Evolutionary conservation across 2,329 filamentous ascomycete genomes (phyloP), one percentile per base, ranked within the genome.

Genomic region (Aspergillus pseudoglaucus): DNA sequence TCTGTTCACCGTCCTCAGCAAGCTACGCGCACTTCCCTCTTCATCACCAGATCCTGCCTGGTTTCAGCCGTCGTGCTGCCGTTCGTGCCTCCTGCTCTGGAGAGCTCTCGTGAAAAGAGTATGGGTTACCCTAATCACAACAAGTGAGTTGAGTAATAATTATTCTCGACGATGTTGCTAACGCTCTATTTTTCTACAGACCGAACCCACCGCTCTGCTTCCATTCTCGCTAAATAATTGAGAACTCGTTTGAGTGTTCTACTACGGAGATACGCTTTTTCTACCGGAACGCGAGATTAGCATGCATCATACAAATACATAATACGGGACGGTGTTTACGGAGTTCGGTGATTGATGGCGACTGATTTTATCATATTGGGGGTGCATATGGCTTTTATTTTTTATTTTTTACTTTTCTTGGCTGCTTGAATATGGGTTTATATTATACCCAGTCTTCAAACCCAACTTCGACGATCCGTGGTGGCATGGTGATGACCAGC

Each of bases 31-130:
- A 60, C 63, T 42, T 63, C 69, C 38, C 69, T 69, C 32, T 66
- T 70, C 39, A 54, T 73, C 25, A 64, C 70, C 41, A 63, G 61
- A 45, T 69, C 69, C 12, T 71, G 70, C 50, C 61, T 75, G 12
- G 58, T 68, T 37, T 68, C 70, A 1, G 69, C 67, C 2, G 70
- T 74, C 17, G 62, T 73, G 15, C 57, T 74, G 4, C 72, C 72
- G 4, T 75, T 74, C 51, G 65, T 74, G 3, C 72, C 72, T 23
- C 72, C 72, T 6, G 72, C 72, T 4, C 59, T 75, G 9, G 71
- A 74, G 51, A 73, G 71, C 50, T 71, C 69, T 30, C 64, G 68
- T 30, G 67, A 72, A 52, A 65, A 62, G 52, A 69, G 63, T 39
- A 59, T 59, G 10, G 66, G 66, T 30, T 66, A 63, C 42, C 61